A percentile compares a stretch with the other conserved stretches of the same genome.
Evolutionary conservation across 805 yeast genomes (phyloP).

Genomic region (Zygosaccharomyces siamensis): DNA sequence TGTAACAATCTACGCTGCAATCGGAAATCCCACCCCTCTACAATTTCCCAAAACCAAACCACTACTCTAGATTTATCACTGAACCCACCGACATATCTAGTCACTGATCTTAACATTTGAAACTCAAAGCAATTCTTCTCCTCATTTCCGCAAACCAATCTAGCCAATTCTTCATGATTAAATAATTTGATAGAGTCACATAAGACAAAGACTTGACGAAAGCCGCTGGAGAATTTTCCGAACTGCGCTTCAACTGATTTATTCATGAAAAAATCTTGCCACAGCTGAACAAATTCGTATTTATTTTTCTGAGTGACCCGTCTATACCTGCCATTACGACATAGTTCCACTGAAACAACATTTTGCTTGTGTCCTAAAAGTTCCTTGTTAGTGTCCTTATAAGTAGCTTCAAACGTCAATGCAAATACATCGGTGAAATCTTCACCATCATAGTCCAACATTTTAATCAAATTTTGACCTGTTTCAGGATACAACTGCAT

Average conservation of each 20-base stretch:
- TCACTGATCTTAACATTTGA: slow-evolving; percentile 59
- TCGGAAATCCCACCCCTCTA: slow-evolving; percentile 37
- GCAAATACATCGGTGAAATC: slow-evolving; percentile 47
- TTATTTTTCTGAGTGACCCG: slow-evolving; percentile 58
- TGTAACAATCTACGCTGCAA: slow-evolving; percentile 58
- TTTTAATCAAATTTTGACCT: slow-evolving; percentile 45
- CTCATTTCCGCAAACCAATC: slow-evolving; percentile 70
- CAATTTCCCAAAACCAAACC: slow-evolving; percentile 83
- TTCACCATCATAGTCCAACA: slow-evolving; percentile 42
- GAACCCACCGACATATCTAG: slow-evolving; percentile 68
- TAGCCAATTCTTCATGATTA: slow-evolving; percentile 74
- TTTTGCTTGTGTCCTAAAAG: slow-evolving; percentile 5
- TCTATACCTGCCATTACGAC: slow-evolving; percentile 51
- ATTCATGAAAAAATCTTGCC: slow-evolving; percentile 57
- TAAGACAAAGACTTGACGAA: slow-evolving; percentile 70
- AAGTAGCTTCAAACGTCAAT: slow-evolving; percentile 58
- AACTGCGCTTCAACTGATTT: slow-evolving; percentile 51
- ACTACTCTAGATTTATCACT: slow-evolving; percentile 40
- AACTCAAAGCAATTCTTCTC: slow-evolving; percentile 53
- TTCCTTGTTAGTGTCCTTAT: slow-evolving; percentile 39
- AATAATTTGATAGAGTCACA: slow-evolving; percentile 70
- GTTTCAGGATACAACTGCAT: slow-evolving; percentile 64
- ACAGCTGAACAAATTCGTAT: slow-evolving; percentile 54
- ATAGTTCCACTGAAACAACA: slow-evolving; percentile 44
- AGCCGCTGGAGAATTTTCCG: slow-evolving; percentile 62